Conservation (phyloP, 2,329 filamentous ascomycete genomes). For the Epichloe elymi region DNA sequence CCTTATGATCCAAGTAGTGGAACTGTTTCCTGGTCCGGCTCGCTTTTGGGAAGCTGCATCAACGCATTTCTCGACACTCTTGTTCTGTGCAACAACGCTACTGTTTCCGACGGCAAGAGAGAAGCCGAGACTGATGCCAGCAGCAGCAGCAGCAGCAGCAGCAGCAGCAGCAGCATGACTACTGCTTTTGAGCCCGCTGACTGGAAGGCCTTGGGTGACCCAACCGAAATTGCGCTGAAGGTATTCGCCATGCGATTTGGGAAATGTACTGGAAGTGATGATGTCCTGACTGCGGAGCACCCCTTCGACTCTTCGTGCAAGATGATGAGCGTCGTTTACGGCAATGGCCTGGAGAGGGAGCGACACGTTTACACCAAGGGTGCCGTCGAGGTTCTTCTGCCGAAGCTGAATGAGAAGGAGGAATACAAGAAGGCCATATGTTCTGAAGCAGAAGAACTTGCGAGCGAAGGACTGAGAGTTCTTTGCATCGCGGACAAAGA, state of each 20-base stretch:
- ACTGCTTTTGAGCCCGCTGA: conserved; percentile 28
- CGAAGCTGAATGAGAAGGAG: conserved; percentile 34
- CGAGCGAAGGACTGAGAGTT: conserved; percentile 52
- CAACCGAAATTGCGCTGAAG: conserved; percentile 62
- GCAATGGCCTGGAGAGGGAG: conserved; percentile 19
- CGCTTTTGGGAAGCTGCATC: conserved; percentile 27
- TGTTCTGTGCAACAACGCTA: conserved; percentile 48
- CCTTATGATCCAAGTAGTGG: conserved; percentile 50
- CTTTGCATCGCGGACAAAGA: conserved; percentile 48
- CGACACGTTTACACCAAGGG: conserved; percentile 42
- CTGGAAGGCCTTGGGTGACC: conserved; percentile 52
- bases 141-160: too few species aligned
- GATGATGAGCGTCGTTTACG: conserved; percentile 60
- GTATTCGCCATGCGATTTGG: conserved; percentile 60
- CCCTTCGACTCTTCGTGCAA: conserved; percentile 64
- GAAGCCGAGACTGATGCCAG: conserved; percentile 33
- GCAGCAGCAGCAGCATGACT: conserved; percentile 32
- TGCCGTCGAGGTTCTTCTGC: conserved; percentile 43
- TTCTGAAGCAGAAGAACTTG: conserved; percentile 41
- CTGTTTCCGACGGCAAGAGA: conserved; percentile 34
- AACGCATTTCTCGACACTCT: conserved; percentile 39
- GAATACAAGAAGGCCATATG: conserved; percentile 32
- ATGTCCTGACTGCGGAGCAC: conserved; percentile 47
- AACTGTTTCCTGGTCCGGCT: conserved; percentile 30
- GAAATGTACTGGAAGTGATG: conserved; percentile 30